These are phyloP conservation scores for Poa pratensis DNA, from an alignment of 176 grass and related monocot genomes.

Conservation along the genomic window DNA sequence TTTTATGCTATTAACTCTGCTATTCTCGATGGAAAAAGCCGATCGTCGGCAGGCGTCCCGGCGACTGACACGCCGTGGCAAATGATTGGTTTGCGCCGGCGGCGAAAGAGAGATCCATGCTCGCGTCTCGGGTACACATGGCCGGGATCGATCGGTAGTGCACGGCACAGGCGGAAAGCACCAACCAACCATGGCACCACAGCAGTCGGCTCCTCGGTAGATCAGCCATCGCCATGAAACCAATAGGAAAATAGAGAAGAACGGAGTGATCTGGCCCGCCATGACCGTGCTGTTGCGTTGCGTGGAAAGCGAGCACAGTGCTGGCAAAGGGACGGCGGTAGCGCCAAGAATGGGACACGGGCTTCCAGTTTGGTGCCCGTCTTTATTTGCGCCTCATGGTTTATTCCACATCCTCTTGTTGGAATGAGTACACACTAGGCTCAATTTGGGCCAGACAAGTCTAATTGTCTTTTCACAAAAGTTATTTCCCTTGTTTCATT, in stretches of 20 bases:
- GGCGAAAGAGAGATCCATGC: neutral
- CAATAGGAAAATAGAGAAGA: neutral
- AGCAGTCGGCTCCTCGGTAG: slow-evolving; percentile 22
- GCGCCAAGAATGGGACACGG: neutral
- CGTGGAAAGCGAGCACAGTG: slow-evolving; percentile 42
- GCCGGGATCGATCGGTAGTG: neutral
- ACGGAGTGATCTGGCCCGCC: slow-evolving; percentile 26
- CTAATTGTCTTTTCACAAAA: slow-evolving; percentile 33
- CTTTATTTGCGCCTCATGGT: neutral
- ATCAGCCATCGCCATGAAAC: neutral
- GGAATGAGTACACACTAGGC: neutral
- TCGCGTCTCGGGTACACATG: slow-evolving; percentile 15
- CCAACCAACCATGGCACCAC: slow-evolving; percentile 12
- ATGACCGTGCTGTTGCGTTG: neutral
- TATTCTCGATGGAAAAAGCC: neutral
- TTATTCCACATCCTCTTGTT: neutral
- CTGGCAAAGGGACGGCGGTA: slow-evolving; percentile 16
- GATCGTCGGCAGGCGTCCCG: slow-evolving; percentile 9
- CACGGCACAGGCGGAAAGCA: slow-evolving; percentile 44
- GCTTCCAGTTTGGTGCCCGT: neutral
- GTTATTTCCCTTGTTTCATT: neutral
- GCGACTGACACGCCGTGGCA: slow-evolving; percentile 22
- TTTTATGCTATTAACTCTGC: too few relatives aligned
- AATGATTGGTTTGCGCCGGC: slow-evolving; percentile 39
- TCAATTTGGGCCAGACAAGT: neutral